These are phyloP conservation scores for Beauveria sp. DNA, from an alignment of 2,329 filamentous ascomycete genomes.

Conservation along the genomic window DNA sequence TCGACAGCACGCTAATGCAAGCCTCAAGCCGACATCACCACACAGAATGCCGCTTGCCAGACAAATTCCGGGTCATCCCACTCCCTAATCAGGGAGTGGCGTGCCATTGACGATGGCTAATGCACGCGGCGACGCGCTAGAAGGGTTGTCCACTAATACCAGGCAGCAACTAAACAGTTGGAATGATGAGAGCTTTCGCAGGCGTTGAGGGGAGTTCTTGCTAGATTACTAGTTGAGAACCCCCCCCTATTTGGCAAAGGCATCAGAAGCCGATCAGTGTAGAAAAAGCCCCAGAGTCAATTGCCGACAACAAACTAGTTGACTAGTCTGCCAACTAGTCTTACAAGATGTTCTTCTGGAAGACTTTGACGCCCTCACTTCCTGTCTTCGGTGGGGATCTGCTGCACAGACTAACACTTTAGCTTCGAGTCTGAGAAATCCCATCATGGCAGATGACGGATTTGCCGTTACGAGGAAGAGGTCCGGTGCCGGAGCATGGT, in stretches of 20 bases:
- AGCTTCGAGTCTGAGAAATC: not conserved
- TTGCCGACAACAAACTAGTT: not conserved
- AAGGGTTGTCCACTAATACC: not conserved
- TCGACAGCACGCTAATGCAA: conserved; percentile 2
- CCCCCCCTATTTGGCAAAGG: not conserved
- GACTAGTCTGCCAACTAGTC: too few relatives aligned
- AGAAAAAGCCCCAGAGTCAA: not conserved
- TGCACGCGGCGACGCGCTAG: not conserved
- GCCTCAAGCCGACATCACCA: not conserved
- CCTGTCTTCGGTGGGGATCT: not conserved
- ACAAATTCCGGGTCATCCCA: not conserved
- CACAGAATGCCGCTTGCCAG: too few relatives aligned
- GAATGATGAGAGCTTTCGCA: not conserved
- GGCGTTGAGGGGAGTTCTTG: too few relatives aligned
- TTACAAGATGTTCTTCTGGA: not conserved
- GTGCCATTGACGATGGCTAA: not conserved
- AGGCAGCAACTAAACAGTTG: not conserved
- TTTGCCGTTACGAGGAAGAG: not conserved
- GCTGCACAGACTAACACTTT: not conserved
- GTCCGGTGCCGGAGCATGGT: too few relatives aligned
- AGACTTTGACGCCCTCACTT: not conserved
- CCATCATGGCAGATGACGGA: not conserved
- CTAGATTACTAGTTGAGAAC: too few relatives aligned
- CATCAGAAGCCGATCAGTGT: not conserved
- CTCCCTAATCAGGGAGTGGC: not conserved